Evolutionary conservation across 2,329 filamentous ascomycete genomes (phyloP).

Genomic region (Ciborinia camelliae): DNA sequence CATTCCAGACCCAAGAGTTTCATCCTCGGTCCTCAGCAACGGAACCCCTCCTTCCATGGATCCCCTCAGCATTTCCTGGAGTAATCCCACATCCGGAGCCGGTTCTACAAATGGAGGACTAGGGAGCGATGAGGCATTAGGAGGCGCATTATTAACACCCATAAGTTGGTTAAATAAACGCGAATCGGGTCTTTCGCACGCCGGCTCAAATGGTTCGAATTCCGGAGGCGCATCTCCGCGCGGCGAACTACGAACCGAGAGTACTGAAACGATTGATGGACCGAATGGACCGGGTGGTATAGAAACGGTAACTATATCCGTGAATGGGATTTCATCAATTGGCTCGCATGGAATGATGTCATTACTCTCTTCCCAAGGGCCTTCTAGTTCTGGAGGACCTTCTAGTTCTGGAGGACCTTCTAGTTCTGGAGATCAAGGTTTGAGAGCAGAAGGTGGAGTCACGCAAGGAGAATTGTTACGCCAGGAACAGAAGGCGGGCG

Average conservation of each 20-base stretch:
- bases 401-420: conserved; percentile 25
- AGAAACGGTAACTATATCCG: conserved; percentile 74
- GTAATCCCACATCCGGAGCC: conserved; percentile 42
- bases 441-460: conserved; percentile 50
- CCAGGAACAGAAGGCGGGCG: conserved; percentile 81
- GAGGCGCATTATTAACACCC: conserved; percentile 86
- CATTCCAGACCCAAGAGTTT: conserved; percentile 54
- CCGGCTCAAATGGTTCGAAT: conserved; percentile 11
- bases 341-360: conserved; percentile 36
- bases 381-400: conserved; percentile 26
- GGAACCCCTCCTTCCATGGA: conserved; percentile 45
- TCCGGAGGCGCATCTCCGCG: conserved; percentile 25
- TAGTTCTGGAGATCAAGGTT: conserved; percentile 25
- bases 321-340: conserved; percentile 64
- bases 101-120: conserved; percentile 42
- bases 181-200: conserved; percentile 29
- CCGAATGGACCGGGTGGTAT: conserved; percentile 76
- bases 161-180: conserved; percentile 76
- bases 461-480: conserved; percentile 81
- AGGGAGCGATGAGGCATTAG: conserved; percentile 83
- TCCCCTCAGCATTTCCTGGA: conserved; percentile 46
- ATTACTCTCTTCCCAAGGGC: conserved; percentile 28
- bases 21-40: conserved; percentile 53
- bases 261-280: conserved; percentile 76
- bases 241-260: conserved; percentile 64